Conservation (phyloP, 2,329 filamentous ascomycete species). For the Esteya vermicola region DNA sequence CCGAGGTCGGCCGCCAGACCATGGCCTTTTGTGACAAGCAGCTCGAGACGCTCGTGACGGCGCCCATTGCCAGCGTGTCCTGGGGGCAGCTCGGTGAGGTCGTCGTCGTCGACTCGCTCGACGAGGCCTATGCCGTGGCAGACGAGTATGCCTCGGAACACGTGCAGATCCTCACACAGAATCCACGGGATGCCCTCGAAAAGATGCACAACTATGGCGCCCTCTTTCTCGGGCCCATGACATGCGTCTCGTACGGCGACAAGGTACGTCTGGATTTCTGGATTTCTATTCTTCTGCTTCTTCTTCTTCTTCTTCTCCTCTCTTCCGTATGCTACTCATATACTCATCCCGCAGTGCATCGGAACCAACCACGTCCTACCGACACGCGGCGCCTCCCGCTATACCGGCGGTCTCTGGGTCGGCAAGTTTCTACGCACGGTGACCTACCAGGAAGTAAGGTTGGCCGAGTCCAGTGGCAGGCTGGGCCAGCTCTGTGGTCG, state of each 20-base stretch:
- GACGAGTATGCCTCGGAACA: constrained; percentile 35
- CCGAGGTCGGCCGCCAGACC: constrained; percentile 21
- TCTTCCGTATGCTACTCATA: neutral
- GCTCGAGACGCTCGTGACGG: constrained; percentile 26
- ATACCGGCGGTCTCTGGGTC: constrained; percentile 39
- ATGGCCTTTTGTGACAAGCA: constrained; percentile 22
- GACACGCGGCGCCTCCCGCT: constrained; percentile 29
- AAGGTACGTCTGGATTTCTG: constrained; percentile 20
- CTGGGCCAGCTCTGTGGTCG: constrained; percentile 33
- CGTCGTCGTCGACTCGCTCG: constrained; percentile 23
- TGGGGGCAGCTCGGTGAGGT: constrained; percentile 34
- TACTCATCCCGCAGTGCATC: constrained; percentile 25
- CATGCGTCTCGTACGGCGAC: constrained; percentile 38
- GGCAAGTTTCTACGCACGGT: constrained; percentile 36
- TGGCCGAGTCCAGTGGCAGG: constrained; percentile 27
- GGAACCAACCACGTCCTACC: constrained; percentile 41
- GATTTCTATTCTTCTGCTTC: no score
- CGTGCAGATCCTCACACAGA: constrained; percentile 32
- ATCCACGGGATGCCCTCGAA: constrained; percentile 29
- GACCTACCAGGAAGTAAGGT: constrained; percentile 37
- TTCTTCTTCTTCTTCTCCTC: no score
- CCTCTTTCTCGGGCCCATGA: constrained; percentile 34
- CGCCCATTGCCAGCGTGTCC: constrained; percentile 24
- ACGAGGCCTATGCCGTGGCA: constrained; percentile 27
- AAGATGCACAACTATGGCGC: constrained; percentile 38